phyloP scores from a whole-genome alignment of 2,329 filamentous ascomycete species.

The Paraphoma sp. region DNA sequence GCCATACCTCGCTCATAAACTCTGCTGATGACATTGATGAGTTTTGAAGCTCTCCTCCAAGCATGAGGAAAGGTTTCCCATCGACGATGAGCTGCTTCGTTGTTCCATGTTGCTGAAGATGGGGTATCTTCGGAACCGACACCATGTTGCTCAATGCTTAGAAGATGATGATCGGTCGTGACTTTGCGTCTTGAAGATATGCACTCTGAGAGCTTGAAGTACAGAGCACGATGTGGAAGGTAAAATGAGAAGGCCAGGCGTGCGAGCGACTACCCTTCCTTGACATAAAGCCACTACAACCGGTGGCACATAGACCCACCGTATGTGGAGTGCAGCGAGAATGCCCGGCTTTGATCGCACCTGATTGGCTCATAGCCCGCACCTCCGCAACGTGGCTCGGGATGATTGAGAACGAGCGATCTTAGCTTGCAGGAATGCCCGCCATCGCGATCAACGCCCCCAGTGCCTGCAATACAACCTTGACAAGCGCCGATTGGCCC shows the following conservation, averaged over 20 bases:
- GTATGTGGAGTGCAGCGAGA: background rate
- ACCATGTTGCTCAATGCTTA: background rate
- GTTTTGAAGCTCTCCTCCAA: background rate
- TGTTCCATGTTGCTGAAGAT: background rate
- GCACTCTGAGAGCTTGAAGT: background rate
- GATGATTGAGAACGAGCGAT: background rate
- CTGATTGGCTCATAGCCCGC: background rate
- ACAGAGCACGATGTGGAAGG: background rate
- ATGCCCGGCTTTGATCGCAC: background rate
- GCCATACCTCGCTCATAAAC: background rate
- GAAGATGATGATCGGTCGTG: background rate
- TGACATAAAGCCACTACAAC: background rate
- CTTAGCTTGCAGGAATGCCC: background rate
- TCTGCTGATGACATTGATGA: background rate
- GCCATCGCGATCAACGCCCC: too few relatives aligned
- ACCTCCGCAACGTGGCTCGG: background rate
- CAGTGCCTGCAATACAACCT: too few relatives aligned
- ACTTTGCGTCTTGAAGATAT: background rate
- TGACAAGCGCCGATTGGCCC: too few relatives aligned
- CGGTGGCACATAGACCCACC: background rate
- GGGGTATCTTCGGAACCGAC: background rate
- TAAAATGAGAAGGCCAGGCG: background rate
- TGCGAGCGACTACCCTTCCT: background rate
- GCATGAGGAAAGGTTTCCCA: background rate
- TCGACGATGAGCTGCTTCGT: background rate